Conservation (phyloP, 331 rosid species). For the Arachis monticola region DNA sequence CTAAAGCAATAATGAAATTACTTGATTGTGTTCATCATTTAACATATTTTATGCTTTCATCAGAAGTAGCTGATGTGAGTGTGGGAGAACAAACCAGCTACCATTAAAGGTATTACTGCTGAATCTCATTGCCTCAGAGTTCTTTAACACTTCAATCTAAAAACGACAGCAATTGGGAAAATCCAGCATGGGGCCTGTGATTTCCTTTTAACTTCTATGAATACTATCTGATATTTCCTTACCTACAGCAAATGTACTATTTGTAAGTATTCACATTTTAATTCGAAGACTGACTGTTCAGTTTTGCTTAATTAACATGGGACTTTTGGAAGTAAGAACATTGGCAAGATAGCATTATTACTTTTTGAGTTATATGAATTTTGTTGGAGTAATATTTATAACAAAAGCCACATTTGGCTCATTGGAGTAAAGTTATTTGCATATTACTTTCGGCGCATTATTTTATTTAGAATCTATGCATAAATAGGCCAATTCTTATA, state of each 20-base stretch:
- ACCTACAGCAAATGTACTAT: neutral
- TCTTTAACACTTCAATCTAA: neutral
- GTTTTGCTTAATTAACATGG: too few species aligned
- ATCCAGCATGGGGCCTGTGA: conserved; percentile 63
- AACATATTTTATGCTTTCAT: neutral
- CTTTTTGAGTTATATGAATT: neutral
- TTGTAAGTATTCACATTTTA: neutral
- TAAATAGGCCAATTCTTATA: too few species aligned
- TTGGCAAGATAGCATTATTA: neutral
- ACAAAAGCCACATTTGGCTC: neutral
- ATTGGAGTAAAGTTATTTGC: neutral
- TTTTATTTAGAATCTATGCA: too few species aligned
- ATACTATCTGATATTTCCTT: conserved; percentile 5
- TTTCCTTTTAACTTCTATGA: conserved; percentile 62
- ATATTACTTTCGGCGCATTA: too few species aligned
- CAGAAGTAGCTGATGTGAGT: neutral
- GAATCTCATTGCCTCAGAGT: neutral
- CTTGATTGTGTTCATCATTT: neutral
- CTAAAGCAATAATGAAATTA: neutral
- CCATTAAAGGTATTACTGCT: neutral
- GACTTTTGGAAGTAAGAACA: neutral
- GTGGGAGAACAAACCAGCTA: neutral
- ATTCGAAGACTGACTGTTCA: neutral
- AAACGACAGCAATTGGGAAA: conserved; percentile 54
- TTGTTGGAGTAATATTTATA: neutral